Base-by-base conservation (phyloP, 305 asterid genomes). In the Solanum hybrid region DNA sequence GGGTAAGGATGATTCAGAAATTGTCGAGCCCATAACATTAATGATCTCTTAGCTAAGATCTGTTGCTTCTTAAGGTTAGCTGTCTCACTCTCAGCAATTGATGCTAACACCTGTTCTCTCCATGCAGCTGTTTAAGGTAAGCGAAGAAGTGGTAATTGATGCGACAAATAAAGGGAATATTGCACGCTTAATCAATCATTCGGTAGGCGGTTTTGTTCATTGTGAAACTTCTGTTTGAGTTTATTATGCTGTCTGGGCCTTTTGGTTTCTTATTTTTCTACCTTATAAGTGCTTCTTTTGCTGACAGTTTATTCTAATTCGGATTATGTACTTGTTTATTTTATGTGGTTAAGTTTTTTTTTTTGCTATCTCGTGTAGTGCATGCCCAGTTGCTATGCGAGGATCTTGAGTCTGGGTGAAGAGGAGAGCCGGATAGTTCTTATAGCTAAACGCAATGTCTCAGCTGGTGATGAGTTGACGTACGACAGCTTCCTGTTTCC, bases 121-220 rank as follows among this genome's bases (percentile, higher is more conserved):
- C 26, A 34, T 94, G 94, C 97, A 98, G 99, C 99, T 98, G 89
- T 97, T 98, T 80, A 97, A 97, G 93, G 94, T 97, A 89, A 98
- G 99, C 34, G 99, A 98, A 61, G 99, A 96, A 90, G 95, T 97
- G 68, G 97, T 98, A 37, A 95, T 98, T 90, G 99, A 98, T 91
- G 99, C 99, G 45, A 98, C 99, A 36, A 90, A 93, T 90, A 95
- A 88, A 92, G 99, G 99, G 90, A 97, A 96, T 90, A 97, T 98
- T 27, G 99, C 98, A 86, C 99, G 99, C 90, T 91, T 98, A 92
- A 98, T 98, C 91, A 98, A 98, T 90, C 99, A 98, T 89, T 98
- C 99, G 92, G 99, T 98, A 95, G 89, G 93, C 88, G 87, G 89
- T 89, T 91, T 65, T 91, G 41, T 87, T 76, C 87, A 89, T 33